Evolutionary conservation across 2,329 filamentous ascomycete species (phyloP), one percentile per base, ranked within the genome.

Genomic region (Epichloe uncinata): DNA sequence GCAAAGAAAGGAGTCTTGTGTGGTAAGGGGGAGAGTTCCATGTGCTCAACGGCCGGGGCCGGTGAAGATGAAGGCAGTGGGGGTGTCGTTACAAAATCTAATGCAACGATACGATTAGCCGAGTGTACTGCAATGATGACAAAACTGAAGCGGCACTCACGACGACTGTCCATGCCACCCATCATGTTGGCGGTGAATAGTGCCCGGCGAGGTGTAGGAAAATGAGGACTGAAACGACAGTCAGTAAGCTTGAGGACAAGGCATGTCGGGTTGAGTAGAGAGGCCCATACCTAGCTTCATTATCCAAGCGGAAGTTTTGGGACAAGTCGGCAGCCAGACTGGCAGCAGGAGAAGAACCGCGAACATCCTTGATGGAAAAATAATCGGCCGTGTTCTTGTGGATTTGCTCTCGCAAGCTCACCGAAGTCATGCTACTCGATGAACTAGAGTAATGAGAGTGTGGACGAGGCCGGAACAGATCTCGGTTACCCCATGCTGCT

Each of bases 271-370:
- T 18, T 15, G 3, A 13, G 26, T 16, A 49, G 15, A 30, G 20
- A 18, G 37, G 6, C 13, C 71, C 77, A 58, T 74, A 96, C 91
- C 90, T 96, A 63, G 85, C 66, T 50, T 80, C 75, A 53, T 70
- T 88, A 68, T 96, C 90, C 65, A 97, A 86, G 64, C 91, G 86
- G 66, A 97, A 95, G 73, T 97, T 98, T 65, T 95, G 89, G 52
- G 90, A 96, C 60, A 97, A 77, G 69, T 98, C 93, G 54, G 89
- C 90, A 41, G 90, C 91, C 58, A 98, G 73, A 62, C 87, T 95
- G 48, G 88, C 82, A 36, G 89, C 90, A 5, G 93, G 93, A 50
- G 93, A 98, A 18, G 90, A 95, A 45, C 88, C 87, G 57, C 81
- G 81, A 60, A 87, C 73, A 48, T 84, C 78, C 63, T 87, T 89